Percentiles rank a stretch among this genome's conserved stretches.
Conservation (phyloP, 257 asterid genomes). For the Datura wrightii region DNA sequence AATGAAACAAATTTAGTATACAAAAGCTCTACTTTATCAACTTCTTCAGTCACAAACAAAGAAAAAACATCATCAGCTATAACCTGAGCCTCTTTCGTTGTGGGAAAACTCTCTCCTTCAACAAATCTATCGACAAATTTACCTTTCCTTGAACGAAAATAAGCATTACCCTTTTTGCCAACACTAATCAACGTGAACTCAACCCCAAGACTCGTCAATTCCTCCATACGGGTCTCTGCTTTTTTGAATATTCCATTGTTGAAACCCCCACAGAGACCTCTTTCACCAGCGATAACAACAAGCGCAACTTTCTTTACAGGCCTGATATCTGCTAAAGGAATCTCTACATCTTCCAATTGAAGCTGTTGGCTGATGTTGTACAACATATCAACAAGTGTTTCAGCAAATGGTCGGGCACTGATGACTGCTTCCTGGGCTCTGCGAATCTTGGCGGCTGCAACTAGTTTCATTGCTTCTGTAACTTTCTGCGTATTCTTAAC, state of each 20-base stretch:
- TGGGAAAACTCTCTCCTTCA: conserved; percentile 63
- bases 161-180: conserved; percentile 69
- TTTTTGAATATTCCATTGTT: conserved; percentile 56
- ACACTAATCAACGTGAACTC: conserved; percentile 62
- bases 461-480: conserved; percentile 78
- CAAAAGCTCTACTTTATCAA: conserved; percentile 81
- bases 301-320: conserved; percentile 71
- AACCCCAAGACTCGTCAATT: conserved; percentile 54
- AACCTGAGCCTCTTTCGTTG: conserved; percentile 72
- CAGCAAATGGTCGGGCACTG: conserved; percentile 66
- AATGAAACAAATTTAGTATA: conserved; percentile 72
- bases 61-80: conserved; percentile 77
- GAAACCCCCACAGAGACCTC: conserved; percentile 85
- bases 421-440: conserved; percentile 79
- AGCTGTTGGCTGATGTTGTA: conserved; percentile 62
- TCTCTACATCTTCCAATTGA: conserved; percentile 60
- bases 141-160: conserved; percentile 47
- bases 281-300: conserved; percentile 63
- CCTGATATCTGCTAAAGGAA: conserved; percentile 61
- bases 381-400: conserved; percentile 58
- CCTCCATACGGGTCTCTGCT: conserved; percentile 59
- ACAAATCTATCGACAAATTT: conserved; percentile 55
- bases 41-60: conserved; percentile 65
- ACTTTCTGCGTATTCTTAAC: conserved; percentile 69
- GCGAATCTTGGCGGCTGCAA: conserved; percentile 78